Evolutionary conservation across 163 green algal genomes (phyloP), one percentile per base, ranked within the genome.

Genomic region (Volvox carteri): DNA sequence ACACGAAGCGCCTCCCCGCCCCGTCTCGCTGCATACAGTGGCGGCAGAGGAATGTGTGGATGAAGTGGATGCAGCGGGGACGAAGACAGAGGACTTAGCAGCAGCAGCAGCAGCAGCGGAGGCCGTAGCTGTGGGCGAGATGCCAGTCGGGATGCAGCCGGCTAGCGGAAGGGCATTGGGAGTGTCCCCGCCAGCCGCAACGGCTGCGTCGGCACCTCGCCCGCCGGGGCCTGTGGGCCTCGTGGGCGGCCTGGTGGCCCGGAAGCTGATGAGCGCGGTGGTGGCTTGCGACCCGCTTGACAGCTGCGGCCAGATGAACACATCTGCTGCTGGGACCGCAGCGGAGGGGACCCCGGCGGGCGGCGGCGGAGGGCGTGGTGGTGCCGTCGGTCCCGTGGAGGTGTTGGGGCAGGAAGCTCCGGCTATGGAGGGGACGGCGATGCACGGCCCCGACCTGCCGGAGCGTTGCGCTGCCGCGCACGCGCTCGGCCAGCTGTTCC

Each of bases 401-500:
- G 54, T 28, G 28, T 4, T 65, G 52, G 35, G 21, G 52, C 77
- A 19, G 52, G 18, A 23, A 11, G 72, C 41, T 19, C n/a, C n/a
- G 72, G 44, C 44, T 21, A 58, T 9, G 70, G 21, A 39, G 39
- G 70, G 23, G 4, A 48, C n/a, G 14, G 78, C 6, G 37, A 54
- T 2, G 52, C 16, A 12, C 12, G 52, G n/a, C 28, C 44, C 44
- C 30, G 78, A 65, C 28, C 33, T 80, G 65, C 1, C 50, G 48
- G 62, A 87, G 81, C 81, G 35, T 39, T 87, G 81, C 67, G 81
- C 21, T 14, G 81, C 67, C 1, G 62, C 65, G 3, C 12, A 56
- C 0, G 81, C 81, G 23, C 81, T 87, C 14, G 81, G 81, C 5
- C 65, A 87, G 67, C 62, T 87, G 46, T 19, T 58, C 4, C 33